These are phyloP conservation scores for Neofusicoccum sp. DNA, from an alignment of 2,329 filamentous ascomycete genomes.

Conservation along the genomic window DNA sequence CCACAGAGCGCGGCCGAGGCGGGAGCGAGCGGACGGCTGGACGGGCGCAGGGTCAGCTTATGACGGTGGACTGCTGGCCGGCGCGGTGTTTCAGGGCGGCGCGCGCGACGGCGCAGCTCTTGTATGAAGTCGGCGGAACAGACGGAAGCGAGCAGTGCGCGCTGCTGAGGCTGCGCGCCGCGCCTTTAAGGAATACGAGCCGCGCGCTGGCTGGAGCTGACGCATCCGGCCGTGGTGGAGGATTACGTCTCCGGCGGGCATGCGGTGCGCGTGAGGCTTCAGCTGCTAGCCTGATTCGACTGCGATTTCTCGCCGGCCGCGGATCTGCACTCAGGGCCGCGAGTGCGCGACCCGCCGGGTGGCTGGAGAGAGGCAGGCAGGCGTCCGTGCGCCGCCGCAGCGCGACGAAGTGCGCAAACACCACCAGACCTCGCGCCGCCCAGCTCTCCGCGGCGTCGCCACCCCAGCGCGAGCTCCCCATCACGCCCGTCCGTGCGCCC, in stretches of 20 bases:
- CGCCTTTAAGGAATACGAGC: conserved; percentile 13
- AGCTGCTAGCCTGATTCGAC: conserved; percentile 7
- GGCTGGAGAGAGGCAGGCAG: too few relatives aligned
- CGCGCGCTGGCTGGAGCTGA: neutral
- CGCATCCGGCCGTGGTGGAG: conserved; percentile 16
- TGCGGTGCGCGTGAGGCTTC: conserved; percentile 15
- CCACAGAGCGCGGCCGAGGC: neutral
- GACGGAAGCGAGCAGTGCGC: conserved; percentile 11
- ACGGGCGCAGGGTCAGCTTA: conserved; percentile 7
- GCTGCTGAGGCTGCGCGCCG: neutral
- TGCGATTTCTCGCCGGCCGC: neutral
- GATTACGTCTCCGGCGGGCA: conserved; percentile 16
- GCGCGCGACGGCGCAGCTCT: neutral
- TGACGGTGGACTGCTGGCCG: conserved; percentile 13
- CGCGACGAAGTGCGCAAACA: neutral
- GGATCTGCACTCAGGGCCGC: too few relatives aligned
- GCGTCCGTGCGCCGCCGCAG: neutral
- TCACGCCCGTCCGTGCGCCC: too few relatives aligned
- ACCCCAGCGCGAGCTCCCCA: too few relatives aligned
- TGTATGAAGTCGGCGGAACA: neutral
- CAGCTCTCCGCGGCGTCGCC: too few relatives aligned
- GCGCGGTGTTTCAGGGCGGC: conserved; percentile 9
- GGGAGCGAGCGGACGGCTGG: neutral
- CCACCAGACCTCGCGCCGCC: too few relatives aligned
- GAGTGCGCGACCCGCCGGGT: neutral